phyloP scores from a whole-genome alignment of 352 stramenopile species.

The Phytophthora cactorum region DNA sequence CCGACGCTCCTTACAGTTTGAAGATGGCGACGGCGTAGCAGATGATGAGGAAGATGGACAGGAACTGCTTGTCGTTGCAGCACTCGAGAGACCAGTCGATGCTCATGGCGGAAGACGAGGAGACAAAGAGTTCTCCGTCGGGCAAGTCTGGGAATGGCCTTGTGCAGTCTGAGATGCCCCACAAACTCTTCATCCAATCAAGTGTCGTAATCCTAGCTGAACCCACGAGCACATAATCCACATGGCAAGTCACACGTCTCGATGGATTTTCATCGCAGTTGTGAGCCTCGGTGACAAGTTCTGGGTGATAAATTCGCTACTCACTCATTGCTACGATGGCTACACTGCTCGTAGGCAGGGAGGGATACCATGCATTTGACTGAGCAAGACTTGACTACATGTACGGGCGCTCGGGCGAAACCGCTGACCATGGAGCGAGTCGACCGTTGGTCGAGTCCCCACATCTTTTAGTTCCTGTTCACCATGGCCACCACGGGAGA shows the following conservation, averaged over 20 bases:
- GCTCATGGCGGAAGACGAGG: conserved; percentile 26
- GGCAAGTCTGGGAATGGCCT: conserved; percentile 28
- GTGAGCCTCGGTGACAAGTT: not conserved
- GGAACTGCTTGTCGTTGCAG: conserved; percentile 90
- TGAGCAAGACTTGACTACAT: not conserved
- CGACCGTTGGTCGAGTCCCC: not conserved
- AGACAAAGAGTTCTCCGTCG: too few relatives aligned
- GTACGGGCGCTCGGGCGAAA: conserved; percentile 1
- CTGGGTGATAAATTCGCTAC: not conserved
- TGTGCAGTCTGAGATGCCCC: conserved; percentile 7
- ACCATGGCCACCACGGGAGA: conserved; percentile 9
- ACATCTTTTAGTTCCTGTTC: not conserved
- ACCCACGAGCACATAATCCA: conserved; percentile 2
- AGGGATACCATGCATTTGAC: not conserved
- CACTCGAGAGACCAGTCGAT: conserved; percentile 75
- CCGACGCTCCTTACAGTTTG: conserved; percentile 64
- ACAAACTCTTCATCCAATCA: conserved; percentile 10
- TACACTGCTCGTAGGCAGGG: not conserved
- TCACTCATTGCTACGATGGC: not conserved
- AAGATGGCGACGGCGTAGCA: conserved; percentile 88
- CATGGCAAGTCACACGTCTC: conserved; percentile 20
- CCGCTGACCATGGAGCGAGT: conserved; percentile 1
- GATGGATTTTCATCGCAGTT: conserved; percentile 22
- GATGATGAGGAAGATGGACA: conserved; percentile 90
- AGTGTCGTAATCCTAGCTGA: not conserved